Base-by-base conservation (phyloP, 116 monocot genomes). In the Phalaenopsis hybrid region DNA sequence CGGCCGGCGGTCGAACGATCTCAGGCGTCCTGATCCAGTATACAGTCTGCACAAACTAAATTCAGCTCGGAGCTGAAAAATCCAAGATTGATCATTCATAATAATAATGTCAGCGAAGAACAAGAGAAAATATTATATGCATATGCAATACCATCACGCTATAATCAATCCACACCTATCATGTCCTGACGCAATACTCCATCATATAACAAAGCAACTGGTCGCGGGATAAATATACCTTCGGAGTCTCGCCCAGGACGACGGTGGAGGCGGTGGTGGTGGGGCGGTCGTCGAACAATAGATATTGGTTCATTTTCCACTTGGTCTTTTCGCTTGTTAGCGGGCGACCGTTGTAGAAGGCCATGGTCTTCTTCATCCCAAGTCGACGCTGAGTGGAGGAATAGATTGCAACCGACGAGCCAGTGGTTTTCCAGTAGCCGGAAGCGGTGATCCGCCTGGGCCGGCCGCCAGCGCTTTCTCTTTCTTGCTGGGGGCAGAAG, bases 261-360 rank as follows among this genome's bases (percentile, higher is more conserved):
- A 1, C 51, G 51, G 51, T 11, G 13, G 10, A 0, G 51, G 21
- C 12, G 34, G 57, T 70, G 1, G 52, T 41, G 5, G 37, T 69
- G n/a, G 69, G 80, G 0, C 13, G 52, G 8, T 85, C 85, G 8
- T 88, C 89, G 33, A 88, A 4, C 3, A 88, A 85, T 73, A 80
- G 89, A 74, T 96, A 94, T 82, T 96, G 92, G 57, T 92, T 94
- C 94, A 96, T 92, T 89, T 94, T 94, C 96, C 96, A 96, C 13
- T 79, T 75, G 65, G 96, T 94, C 49, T 94, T 96, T 48, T 25
- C 77, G 3, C 96, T 94, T 0, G 15, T 81, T 0, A 91, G 92
- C 50, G 91, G 87, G 76, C 86, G 88, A 0, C 96, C 96, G 18
- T 63, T 44, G 87, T 96, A 94, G 86, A 96, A 96, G 11, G 92